Base-by-base conservation (phyloP, 371 early-diverging fungal genomes). In the Mortierella sp. region DNA sequence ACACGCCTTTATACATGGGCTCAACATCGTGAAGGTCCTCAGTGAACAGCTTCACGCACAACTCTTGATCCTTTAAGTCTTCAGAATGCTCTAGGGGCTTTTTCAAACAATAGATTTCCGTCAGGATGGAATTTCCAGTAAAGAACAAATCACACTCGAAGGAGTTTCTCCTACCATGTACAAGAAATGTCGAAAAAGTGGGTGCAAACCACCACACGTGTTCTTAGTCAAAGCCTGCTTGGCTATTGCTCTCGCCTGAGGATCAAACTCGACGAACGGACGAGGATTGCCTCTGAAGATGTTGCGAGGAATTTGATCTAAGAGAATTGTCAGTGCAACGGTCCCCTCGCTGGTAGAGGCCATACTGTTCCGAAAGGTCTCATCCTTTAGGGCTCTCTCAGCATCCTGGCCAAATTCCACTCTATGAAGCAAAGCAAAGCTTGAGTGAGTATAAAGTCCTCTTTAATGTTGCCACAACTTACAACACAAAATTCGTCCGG, bases 231-330 rank as follows among this genome's bases (percentile, higher is more conserved):
- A 58, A 26, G 83, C 86, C 30, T 81, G 77, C 65, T 83, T 79
- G 16, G 82, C 83, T 9, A 84, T 58, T 19, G 82, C 66, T 43
- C 80, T 72, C 6, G 90, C 88, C 4, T 83, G 62, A 18, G 79
- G 75, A 53, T 89, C 90, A 59, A 79, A 79, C 21, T 81, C 84
- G 0, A 72, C 66, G 60, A 87, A 89, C 6, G 87, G 86, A 29
- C 71, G 74, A 0, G 85, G 71, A 18, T 81, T 52, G 21, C 81
- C 81, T 59, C 89, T 84, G 66, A 84, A 85, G 71, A 89, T 84
- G 69, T 89, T 87, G 28, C 90, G 82, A 3, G 90, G 80, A 70
- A 89, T 81, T 52, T 89, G 90, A 66, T 89, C 90, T 67, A 89
- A 64, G 57, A 89, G 65, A 1, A 89, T 51, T 3, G 85, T 75